Evolutionary conservation across 345 rosid species (phyloP).

Genomic region (Angophora floribunda): DNA sequence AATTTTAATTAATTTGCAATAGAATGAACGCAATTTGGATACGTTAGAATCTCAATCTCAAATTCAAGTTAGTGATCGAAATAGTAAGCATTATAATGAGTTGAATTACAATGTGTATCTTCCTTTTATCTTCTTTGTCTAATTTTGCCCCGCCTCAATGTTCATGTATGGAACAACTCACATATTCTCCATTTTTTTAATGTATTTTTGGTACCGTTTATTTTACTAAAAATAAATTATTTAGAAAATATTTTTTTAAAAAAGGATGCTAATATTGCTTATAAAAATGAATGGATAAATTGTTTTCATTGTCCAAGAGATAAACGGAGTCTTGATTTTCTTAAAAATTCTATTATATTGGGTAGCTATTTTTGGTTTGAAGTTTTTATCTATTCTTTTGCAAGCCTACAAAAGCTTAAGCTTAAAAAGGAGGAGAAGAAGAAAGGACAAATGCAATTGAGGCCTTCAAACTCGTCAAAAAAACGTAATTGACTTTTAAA

Average conservation of each 20-base stretch:
- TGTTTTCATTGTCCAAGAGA: too few relatives aligned
- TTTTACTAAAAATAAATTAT: fast-evolving
- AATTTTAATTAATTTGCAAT: background rate
- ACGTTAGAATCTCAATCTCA: background rate
- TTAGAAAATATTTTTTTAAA: too few relatives aligned
- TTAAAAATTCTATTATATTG: too few relatives aligned
- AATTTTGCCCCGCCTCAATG: background rate
- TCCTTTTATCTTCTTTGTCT: background rate
- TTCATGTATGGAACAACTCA: background rate
- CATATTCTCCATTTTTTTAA: background rate
- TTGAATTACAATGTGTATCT: background rate
- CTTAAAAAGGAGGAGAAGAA: background rate
- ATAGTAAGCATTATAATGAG: too few relatives aligned
- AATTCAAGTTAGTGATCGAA: background rate
- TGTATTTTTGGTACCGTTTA: fast-evolving
- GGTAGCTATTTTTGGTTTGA: background rate
- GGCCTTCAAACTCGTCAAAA: fast-evolving
- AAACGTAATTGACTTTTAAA: too few relatives aligned
- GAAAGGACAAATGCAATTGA: background rate
- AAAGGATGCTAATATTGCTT: fast-evolving
- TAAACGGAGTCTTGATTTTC: too few relatives aligned
- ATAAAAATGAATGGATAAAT: fast-evolving
- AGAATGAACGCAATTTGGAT: background rate
- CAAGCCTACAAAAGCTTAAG: background rate
- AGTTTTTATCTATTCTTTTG: background rate